Percentiles rank a stretch among this genome's conserved stretches.
phyloP scores from a whole-genome alignment of 306 rosid species.

The Trifolium fragiferum region DNA sequence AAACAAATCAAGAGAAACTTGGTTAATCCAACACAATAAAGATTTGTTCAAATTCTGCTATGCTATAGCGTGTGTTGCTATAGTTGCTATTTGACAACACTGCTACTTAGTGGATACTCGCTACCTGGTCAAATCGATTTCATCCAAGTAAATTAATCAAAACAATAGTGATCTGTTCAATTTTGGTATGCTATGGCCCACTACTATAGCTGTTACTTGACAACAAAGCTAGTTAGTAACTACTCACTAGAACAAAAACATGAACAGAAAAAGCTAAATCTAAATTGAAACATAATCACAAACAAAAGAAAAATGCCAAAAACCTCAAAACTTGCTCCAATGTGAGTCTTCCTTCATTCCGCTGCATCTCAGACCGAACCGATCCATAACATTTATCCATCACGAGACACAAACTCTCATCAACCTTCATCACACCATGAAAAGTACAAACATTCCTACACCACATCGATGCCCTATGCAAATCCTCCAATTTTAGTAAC shows the following conservation, averaged over 20 bases:
- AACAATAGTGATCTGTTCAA: neutral
- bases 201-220: neutral
- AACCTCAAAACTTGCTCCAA: slow-evolving; percentile 99
- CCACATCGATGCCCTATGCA: slow-evolving; percentile 97
- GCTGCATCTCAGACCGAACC: slow-evolving; percentile 92
- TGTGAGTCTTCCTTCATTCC: slow-evolving; percentile 93
- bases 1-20: slow-evolving; percentile 27
- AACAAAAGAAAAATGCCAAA: slow-evolving; percentile 24
- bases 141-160: slow-evolving; percentile 13
- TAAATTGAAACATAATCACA: too few relatives aligned
- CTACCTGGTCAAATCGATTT: slow-evolving; percentile 32
- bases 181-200: too few relatives aligned
- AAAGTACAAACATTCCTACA: slow-evolving; percentile 94
- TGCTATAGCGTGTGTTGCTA: neutral
- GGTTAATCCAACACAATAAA: neutral
- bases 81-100: neutral
- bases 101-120: neutral
- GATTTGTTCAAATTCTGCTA: neutral
- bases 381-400: slow-evolving; percentile 89
- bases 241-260: slow-evolving; percentile 14
- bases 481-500: slow-evolving; percentile 72
- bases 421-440: slow-evolving; percentile 82
- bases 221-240: neutral
- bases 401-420: slow-evolving; percentile 82
- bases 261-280: slow-evolving; percentile 24